Evolutionary conservation across 805 yeast species (phyloP).

Genomic region (Zygoascus biomembranicola): DNA sequence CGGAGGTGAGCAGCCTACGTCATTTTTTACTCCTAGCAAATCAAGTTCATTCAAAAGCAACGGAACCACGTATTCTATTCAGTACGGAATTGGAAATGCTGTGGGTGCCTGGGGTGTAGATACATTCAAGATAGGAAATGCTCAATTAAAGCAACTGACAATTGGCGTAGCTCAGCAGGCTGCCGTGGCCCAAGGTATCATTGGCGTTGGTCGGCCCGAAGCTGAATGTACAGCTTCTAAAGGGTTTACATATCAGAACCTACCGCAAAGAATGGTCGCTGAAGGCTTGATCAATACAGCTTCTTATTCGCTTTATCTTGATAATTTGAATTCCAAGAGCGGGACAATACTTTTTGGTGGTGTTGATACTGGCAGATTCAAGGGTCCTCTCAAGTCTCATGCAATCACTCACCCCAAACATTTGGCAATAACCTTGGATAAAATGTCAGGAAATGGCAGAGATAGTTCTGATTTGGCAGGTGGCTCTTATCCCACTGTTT

Average conservation of each 20-base stretch:
- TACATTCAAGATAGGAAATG: slow-evolving; percentile 45
- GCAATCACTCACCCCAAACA: slow-evolving; percentile 30
- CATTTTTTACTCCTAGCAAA: slow-evolving; percentile 22
- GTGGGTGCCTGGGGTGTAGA: slow-evolving; percentile 60
- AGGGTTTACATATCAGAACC: slow-evolving; percentile 43
- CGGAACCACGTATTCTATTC: slow-evolving; percentile 23
- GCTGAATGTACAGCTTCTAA: slow-evolving; percentile 38
- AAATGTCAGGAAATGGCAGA: slow-evolving; percentile 21
- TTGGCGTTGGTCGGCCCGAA: slow-evolving; percentile 38
- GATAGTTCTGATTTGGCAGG: slow-evolving; percentile 19
- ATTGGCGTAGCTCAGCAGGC: slow-evolving; percentile 70
- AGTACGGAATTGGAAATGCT: slow-evolving; percentile 44
- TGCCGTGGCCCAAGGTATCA: slow-evolving; percentile 53
- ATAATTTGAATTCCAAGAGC: slow-evolving; percentile 30
- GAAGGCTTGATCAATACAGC: slow-evolving; percentile 51
- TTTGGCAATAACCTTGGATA: slow-evolving; percentile 24
- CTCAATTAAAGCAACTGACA: slow-evolving; percentile 45
- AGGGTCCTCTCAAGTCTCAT: slow-evolving; percentile 35
- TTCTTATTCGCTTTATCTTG: slow-evolving; percentile 59
- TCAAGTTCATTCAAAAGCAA: slow-evolving; percentile 24
- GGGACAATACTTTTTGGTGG: slow-evolving; percentile 55
- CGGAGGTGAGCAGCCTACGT: slow-evolving; percentile 13
- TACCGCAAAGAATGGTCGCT: slow-evolving; percentile 52
- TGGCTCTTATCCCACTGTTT: slow-evolving; percentile 30
- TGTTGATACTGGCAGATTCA: slow-evolving; percentile 41